Base-by-base conservation (phyloP, 345 rosid genomes). In the Ceriops tagal region DNA sequence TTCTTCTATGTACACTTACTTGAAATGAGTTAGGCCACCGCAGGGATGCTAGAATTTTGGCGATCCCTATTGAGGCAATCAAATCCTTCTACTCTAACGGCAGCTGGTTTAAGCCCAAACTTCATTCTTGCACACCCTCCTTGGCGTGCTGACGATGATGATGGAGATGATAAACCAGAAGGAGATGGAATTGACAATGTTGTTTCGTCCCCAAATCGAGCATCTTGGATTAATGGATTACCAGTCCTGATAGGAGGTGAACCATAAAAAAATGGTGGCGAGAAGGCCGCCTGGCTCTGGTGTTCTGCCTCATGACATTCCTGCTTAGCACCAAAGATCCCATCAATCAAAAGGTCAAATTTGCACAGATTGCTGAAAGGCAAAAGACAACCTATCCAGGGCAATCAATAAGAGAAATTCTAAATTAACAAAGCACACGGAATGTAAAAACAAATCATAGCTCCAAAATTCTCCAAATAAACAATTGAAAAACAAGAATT, bases 51-150 rank as follows among this genome's bases (percentile, higher is more conserved):
- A n/a, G 97, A 90, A 85, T 80, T 90, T 32, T 85, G 92, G 82
- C 86, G 83, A 75, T 95, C 97, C 87, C 97, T 90, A 84, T 85
- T 87, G 73, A 95, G 96, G 87, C 99, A 95, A 83, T 92, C 93
- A 59, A 95, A 95, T 70, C 99, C 99, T 92, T 95, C 99, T 88
- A 95, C 93, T 83, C 97, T 92, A 95, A 92, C 96, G 5, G 93
- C 83, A 6, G 93, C 96, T 4, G 92, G 87, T 75, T 90, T 92
- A 27, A 83, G 85, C 72, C 99, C 99, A 30, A 89, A 87, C 37
- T 85, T 90, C 88, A 85, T 75, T 64, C 93, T 80, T 35, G 56
- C 89, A 67, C 92, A 92, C 66, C 96, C 87, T 55, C 83, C 92
- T 67, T 83, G 86, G 60, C 77, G 83, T 53, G 96, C 77, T 39